These are phyloP conservation scores for Turritis glabra DNA, from an alignment of 345 rosid genomes.

Conservation along the genomic window DNA sequence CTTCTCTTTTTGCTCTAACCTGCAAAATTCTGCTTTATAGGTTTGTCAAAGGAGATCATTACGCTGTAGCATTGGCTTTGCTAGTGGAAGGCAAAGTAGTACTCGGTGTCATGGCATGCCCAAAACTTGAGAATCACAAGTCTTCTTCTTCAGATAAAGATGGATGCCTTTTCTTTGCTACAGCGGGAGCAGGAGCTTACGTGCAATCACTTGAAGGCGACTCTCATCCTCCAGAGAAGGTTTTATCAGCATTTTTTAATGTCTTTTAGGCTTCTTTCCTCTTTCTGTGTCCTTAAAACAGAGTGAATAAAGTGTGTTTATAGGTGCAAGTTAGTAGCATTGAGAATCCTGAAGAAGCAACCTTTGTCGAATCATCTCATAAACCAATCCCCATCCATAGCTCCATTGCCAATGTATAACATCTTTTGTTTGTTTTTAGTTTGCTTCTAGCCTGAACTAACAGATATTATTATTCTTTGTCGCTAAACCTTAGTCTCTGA, in stretches of 20 bases:
- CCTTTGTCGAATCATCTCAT: slow-evolving; percentile 81
- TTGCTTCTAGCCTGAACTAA: not conserved
- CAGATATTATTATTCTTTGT: not conserved
- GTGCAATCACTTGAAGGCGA: slow-evolving; percentile 60
- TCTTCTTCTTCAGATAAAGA: slow-evolving; percentile 39
- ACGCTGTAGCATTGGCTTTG: slow-evolving; percentile 79
- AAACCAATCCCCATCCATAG: slow-evolving; percentile 67
- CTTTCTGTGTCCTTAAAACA: not conserved
- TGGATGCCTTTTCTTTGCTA: slow-evolving; percentile 79
- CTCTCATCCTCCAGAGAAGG: slow-evolving; percentile 55
- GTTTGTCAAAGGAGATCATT: slow-evolving; percentile 82
- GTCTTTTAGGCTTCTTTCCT: not conserved
- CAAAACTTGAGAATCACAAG: slow-evolving; percentile 52
- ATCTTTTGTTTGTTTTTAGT: not conserved
- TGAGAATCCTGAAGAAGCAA: slow-evolving; percentile 75
- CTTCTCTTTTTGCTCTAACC: not conserved
- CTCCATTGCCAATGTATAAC: slow-evolving; percentile 57
- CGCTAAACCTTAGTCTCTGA: not conserved
- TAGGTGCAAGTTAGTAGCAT: slow-evolving; percentile 70
- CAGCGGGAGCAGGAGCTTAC: slow-evolving; percentile 70
- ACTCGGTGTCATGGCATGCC: slow-evolving; percentile 83
- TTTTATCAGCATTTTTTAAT: slow-evolving; percentile 5
- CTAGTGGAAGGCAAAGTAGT: slow-evolving; percentile 85
- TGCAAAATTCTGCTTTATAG: slow-evolving; percentile 32
- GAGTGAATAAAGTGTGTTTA: not conserved